These are phyloP conservation scores for Eucalyptus globulus DNA, from an alignment of 345 rosid species.

Conservation along the genomic window DNA sequence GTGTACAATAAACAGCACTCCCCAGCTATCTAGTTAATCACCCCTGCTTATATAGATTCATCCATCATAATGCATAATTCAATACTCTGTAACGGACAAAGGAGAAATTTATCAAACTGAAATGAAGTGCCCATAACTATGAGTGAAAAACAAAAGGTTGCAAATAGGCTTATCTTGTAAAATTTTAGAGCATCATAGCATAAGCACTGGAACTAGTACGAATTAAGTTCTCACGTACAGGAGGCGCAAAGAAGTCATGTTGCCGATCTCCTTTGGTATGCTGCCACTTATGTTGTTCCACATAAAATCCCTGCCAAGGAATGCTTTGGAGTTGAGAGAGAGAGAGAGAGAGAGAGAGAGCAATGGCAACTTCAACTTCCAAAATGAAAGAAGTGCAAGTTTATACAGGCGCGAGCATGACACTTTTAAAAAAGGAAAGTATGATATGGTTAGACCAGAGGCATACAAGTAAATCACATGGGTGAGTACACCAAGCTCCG, in stretches of 20 bases:
- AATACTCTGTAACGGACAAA: neutral
- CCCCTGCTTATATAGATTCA: neutral
- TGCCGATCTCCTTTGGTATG: constrained; percentile 85
- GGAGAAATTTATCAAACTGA: neutral
- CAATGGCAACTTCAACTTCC: neutral
- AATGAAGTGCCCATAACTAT: neutral
- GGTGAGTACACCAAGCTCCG: constrained; percentile 64
- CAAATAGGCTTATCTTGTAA: neutral
- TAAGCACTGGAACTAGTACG: neutral
- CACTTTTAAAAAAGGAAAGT: neutral
- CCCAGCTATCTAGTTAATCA: neutral
- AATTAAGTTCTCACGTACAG: constrained; percentile 37
- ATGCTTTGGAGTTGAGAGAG: neutral
- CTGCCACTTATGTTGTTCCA: constrained; percentile 74
- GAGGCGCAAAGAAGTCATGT: constrained; percentile 51
- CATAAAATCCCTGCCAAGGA: constrained; percentile 65
- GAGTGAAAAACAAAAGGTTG: neutral
- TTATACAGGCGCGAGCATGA: neutral
- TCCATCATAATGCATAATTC: neutral
- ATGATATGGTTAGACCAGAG: neutral
- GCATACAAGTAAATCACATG: constrained; percentile 49
- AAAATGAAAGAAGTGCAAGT: neutral
- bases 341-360: no score
- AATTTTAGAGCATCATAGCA: neutral
- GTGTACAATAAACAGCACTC: neutral